Base-by-base conservation (phyloP, 495 filamentous ascomycete species). In the Talaromyces wortmannii region DNA sequence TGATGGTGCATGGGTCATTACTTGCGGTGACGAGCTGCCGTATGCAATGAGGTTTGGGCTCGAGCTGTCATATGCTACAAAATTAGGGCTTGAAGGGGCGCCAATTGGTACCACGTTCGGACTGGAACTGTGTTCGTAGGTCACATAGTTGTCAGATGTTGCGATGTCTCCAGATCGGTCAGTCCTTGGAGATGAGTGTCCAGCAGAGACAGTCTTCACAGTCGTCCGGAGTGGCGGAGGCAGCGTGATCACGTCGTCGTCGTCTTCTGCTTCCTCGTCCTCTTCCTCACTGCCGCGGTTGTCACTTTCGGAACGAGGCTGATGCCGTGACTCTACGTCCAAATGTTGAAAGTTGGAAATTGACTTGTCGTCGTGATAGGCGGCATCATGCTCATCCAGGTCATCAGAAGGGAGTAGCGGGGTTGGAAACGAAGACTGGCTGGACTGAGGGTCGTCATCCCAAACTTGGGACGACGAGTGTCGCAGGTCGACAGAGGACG, bases 61-160 rank as follows among this genome's bases (percentile, higher is more conserved):
- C 12, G 75, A 78, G 32, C 66, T 75, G 53, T 75, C 70, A 55
- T 72, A 55, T 5, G 69, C 63, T 12, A 74, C 69, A 47, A 75
- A 71, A 55, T 76, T 78, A 15, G 73, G 73, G 43, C 75, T 76
- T 18, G 75, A 78, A 0, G 73, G 71, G 16, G 64, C 68, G 6
- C 71, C 75, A 48, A 77, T 70, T 2, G 64, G 68, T 23, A 73
- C 63, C 16, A 78, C 50, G 40, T 75, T 76, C 0, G 73, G 75
- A 58, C 75, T 78, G 15, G 73, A 75, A 17, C 65, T 63, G 43
- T 44, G 45, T 47, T 57, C 63, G 12, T 67, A 60, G 3, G 62
- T 55, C 33, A 53, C 43, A 15, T 60, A 60, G 31, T 60, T 61
- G 11, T 60, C 67, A 6, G 56, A 52, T 1, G 52, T 45, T 13